phyloP scores from a whole-genome alignment of 2,329 filamentous ascomycete genomes.

The Aspergillus texensis region DNA sequence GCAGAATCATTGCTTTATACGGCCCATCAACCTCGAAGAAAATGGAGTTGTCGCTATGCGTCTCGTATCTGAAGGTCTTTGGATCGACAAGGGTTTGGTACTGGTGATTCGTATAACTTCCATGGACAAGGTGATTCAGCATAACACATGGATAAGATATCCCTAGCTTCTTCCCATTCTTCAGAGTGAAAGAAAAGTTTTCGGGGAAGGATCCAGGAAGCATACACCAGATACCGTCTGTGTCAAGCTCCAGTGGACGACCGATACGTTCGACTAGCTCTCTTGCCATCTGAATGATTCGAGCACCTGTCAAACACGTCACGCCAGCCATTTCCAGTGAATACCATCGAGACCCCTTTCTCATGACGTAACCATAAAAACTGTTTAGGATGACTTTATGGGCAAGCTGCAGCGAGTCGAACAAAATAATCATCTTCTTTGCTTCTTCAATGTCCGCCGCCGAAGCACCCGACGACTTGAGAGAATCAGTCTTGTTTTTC shows the following conservation, averaged over 20 bases:
- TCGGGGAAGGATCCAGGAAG: conserved; percentile 94
- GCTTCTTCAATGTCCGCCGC: conserved; percentile 81
- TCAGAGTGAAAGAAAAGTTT: conserved; percentile 91
- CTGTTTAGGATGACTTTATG: conserved; percentile 99
- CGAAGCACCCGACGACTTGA: conserved; percentile 80
- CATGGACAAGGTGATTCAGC: conserved; percentile 97
- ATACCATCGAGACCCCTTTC: conserved; percentile 98
- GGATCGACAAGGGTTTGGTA: conserved; percentile 88
- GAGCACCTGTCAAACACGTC: conserved; percentile 92
- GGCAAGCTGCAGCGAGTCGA: conserved; percentile 91
- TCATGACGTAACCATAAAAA: conserved; percentile 99
- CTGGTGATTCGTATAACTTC: conserved; percentile 92
- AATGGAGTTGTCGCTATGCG: conserved; percentile 97
- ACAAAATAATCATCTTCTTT: conserved; percentile 98
- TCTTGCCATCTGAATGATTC: conserved; percentile 94
- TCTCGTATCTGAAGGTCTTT: conserved; percentile 85
- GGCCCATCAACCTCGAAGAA: conserved; percentile 99
- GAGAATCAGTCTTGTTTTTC: conserved; percentile 90
- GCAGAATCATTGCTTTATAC: conserved; percentile 95
- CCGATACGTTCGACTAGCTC: conserved; percentile 92
- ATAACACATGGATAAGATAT: conserved; percentile 99
- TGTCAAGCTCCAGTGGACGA: conserved; percentile 89
- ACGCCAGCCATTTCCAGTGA: conserved; percentile 99
- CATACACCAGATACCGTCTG: conserved; percentile 99
- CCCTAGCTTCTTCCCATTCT: conserved; percentile 93